phyloP scores from a whole-genome alignment of 1,139 yeast species.

The Yamadazyma dendronema region DNA sequence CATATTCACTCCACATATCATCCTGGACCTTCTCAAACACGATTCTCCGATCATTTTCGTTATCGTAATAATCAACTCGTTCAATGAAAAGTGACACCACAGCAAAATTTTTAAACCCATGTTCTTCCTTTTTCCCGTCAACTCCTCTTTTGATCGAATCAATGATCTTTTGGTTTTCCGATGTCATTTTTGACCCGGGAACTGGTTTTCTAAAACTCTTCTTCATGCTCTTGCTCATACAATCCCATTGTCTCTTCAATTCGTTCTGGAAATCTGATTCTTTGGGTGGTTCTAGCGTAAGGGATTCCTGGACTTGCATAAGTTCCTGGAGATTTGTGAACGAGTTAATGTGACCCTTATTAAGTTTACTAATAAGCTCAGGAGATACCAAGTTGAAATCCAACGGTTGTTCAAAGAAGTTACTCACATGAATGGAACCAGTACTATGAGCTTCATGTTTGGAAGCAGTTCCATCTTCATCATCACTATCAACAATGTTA shows the following conservation, averaged over 20 bases:
- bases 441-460: no score
- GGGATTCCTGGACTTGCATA: constrained; percentile 13
- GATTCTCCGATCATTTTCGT: constrained; percentile 56
- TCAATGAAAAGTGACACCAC: constrained; percentile 70
- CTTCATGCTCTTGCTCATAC: constrained; percentile 55
- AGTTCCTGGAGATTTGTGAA: constrained; percentile 22
- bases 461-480: constrained; percentile 7
- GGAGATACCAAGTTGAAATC: constrained; percentile 28
- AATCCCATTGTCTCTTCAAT: constrained; percentile 60
- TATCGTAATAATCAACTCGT: constrained; percentile 67
- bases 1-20: constrained; percentile 73
- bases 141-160: constrained; percentile 81
- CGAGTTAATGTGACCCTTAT: constrained; percentile 21
- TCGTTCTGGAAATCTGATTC: constrained; percentile 66
- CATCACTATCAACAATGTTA: constrained; percentile 12
- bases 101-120: constrained; percentile 68
- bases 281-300: constrained; percentile 48
- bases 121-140: constrained; percentile 71
- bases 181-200: constrained; percentile 61
- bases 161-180: constrained; percentile 53
- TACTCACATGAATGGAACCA: no score
- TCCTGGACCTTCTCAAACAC: constrained; percentile 51
- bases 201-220: constrained; percentile 69
- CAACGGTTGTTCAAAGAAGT: constrained; percentile 8
- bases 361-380: constrained; percentile 13